Conservation (phyloP, 257 asterid genomes). For the Prunella vulgaris region DNA sequence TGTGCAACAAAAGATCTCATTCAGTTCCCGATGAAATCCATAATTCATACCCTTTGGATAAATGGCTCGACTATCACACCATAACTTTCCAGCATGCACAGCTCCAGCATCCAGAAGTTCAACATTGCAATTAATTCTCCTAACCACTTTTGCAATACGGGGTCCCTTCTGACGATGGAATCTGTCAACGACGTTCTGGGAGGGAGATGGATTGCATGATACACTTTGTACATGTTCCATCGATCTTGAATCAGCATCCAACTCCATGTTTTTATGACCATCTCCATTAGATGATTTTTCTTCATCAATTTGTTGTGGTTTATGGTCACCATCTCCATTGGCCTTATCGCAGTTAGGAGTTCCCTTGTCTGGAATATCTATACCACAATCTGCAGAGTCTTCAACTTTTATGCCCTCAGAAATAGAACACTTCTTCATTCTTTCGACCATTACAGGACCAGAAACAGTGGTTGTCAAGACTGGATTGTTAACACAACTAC, state of each 20-base stretch:
- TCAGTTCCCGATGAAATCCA: not conserved
- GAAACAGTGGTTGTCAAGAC: constrained; percentile 17
- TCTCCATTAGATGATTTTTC: constrained; percentile 40
- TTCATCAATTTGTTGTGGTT: constrained; percentile 34
- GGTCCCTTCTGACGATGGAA: constrained; percentile 92
- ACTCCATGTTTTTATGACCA: constrained; percentile 35
- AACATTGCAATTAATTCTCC: constrained; percentile 83
- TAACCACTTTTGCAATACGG: constrained; percentile 91
- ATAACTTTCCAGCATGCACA: constrained; percentile 56
- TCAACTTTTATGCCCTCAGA: constrained; percentile 41
- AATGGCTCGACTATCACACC: constrained; percentile 87
- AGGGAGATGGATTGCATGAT: constrained; percentile 44
- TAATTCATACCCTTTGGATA: constrained; percentile 70
- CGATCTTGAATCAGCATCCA: constrained; percentile 41
- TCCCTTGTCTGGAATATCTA: constrained; percentile 25
- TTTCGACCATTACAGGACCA: constrained; percentile 16
- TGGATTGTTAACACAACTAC: constrained; percentile 24
- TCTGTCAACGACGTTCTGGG: constrained; percentile 61
- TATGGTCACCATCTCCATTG: constrained; percentile 25
- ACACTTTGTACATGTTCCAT: constrained; percentile 37
- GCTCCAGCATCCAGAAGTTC: constrained; percentile 68
- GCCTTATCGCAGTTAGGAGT: constrained; percentile 26
- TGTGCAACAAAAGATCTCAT: too few relatives aligned
- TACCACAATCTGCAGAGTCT: constrained; percentile 21
- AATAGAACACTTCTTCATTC: constrained; percentile 31